Base-by-base conservation (phyloP, 208 protist genomes). In the Crithidia mellificae region DNA sequence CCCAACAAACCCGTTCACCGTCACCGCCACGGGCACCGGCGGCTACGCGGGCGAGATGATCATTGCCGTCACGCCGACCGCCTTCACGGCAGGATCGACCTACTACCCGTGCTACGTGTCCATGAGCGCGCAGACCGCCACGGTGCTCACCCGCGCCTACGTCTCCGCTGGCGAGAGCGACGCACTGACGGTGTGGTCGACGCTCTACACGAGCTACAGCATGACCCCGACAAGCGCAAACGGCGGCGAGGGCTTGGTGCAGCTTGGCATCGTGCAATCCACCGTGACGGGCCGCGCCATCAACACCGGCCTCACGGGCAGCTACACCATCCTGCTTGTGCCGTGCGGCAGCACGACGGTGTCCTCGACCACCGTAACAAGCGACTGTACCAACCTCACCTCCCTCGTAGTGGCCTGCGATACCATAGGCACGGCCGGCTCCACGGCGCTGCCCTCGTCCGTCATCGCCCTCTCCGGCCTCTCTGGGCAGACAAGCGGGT, bases 61-160 rank as follows among this genome's bases (percentile, higher is more conserved):
- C 24, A 43, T 89, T 15, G 32, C 71, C 27, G 69, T 90, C 3
- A 57, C 75, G n/a, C 64, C 72, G 14, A 83, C 22, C 14, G 53
- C 80, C 55, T 94, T 95, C 58, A 72, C 73, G 17, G 78, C 72
- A 0, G 84, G 76, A 1, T 68, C 36, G 17, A 71, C 47, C n/a
- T 95, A 95, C 71, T 69, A 82, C 24, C 59, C 84, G 15, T 96
- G 92, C 69, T 96, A 94, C 78, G 53, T 93, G 24, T 80, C 81
- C 32, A 52, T 24, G 25, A 29, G 58, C 29, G 39, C 34, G 50
- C 61, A 57, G 52, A 69, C 61, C 2, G 80, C 82, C 24, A 80
- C 74, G 17, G 27, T 85, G 15, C 53, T 93, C n/a, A 65, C 38
- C 32, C 84, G 84, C 15, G 53, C 55, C 29, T 53, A 41, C 46